Evolutionary conservation across 768 basidiomycete genomes (phyloP).

Genomic region (Calocybe cyanea): DNA sequence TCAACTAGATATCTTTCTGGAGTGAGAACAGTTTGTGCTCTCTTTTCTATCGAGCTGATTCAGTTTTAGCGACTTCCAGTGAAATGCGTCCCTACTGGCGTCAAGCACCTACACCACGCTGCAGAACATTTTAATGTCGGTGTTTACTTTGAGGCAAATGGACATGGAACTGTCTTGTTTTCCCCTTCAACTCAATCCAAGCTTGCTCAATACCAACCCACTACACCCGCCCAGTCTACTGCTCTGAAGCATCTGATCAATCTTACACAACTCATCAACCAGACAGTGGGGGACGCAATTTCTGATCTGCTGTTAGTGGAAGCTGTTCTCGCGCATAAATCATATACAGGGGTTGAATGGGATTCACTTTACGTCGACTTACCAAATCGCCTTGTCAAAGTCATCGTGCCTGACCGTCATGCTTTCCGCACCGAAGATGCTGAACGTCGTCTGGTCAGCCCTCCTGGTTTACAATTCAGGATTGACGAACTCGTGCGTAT

Average conservation of each 20-base stretch:
- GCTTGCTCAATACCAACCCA: slow-evolving; percentile 62
- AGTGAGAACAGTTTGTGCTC: slow-evolving; percentile 47
- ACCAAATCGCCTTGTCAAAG: slow-evolving; percentile 93
- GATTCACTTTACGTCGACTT: slow-evolving; percentile 90
- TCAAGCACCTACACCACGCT: slow-evolving; percentile 97
- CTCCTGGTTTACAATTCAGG: slow-evolving; percentile 72
- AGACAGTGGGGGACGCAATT: slow-evolving; percentile 96
- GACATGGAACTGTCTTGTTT: slow-evolving; percentile 96
- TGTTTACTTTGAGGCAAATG: slow-evolving; percentile 99
- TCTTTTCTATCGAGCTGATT: not conserved
- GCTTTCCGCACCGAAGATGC: slow-evolving; percentile 91
- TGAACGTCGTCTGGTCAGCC: slow-evolving; percentile 82
- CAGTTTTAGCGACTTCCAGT: slow-evolving; percentile 79
- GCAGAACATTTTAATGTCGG: slow-evolving; percentile 92
- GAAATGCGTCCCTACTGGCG: slow-evolving; percentile 92
- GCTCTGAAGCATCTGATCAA: slow-evolving; percentile 75
- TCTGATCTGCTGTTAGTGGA: slow-evolving; percentile 97
- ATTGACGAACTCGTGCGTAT: slow-evolving; percentile 78
- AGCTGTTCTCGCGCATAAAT: slow-evolving; percentile 83
- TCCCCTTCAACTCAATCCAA: slow-evolving; percentile 67
- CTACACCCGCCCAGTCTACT: slow-evolving; percentile 78
- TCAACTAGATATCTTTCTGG: slow-evolving; percentile 90
- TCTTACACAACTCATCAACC: slow-evolving; percentile 86
- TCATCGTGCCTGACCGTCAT: slow-evolving; percentile 77
- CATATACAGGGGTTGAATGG: slow-evolving; percentile 84